Evolutionary conservation across 202 grass and related monocot genomes (phyloP), one percentile per base, ranked within the genome.

Genomic region (Setaria italica): DNA sequence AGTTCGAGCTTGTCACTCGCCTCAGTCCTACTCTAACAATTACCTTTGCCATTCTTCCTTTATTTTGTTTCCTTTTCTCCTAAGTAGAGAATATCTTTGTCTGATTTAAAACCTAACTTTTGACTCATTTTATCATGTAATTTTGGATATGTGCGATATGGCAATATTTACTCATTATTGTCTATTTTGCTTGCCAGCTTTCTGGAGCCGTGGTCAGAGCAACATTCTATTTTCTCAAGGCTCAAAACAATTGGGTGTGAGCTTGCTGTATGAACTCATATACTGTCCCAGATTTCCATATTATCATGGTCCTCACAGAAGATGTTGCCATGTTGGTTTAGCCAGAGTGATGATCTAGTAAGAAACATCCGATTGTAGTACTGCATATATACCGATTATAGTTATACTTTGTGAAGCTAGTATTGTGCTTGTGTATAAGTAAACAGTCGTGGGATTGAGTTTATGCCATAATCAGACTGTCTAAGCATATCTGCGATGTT

Each of bases 111-210:
- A 59, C 6, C 2, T 48, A 67, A 42, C 9, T 19, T 60, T 59
- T 9, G 25, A 70, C 42, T 59, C 25, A 34, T 15, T 9, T 75
- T 0, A 1, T 66, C 30, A 5, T 15, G 49, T 50, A 21, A 7
- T 68, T 49, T 39, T 68, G 9, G 57, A 45, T n/a, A 12, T 72
- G 50, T 75, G 9, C 9, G 34, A 51, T 34, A 11, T 12, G 21
- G 3, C 11, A 34, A 54, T 74, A 41, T 46, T 19, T 63, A 1
- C 21, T 8, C 2, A 17, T 70, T 54, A 82, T 84, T 72, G 6
- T 29, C 25, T 5, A 39, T 37, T 72, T 72, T 73, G 48, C 78
- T 25, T 60, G 45, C 35, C 57, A 84, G 67, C 47, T 82, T 82
- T 19, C 8, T 60, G 37, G 62, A 67, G 58, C 5, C 12, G 1